Base-by-base conservation (phyloP, 176 grass and related monocot genomes). In the Saccharum spontaneum region DNA sequence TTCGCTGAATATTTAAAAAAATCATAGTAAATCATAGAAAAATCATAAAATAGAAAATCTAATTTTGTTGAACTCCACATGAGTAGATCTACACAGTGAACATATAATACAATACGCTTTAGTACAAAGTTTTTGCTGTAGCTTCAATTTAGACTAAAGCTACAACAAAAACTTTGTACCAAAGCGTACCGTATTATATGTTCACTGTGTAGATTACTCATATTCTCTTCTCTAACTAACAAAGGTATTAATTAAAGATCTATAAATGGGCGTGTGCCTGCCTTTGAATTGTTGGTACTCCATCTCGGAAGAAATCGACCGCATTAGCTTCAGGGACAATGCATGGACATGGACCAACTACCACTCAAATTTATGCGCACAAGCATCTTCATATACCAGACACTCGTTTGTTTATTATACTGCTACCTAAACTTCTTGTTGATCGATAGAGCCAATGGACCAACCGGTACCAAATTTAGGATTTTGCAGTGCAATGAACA, bases 311-410 rank as follows among this genome's bases (percentile, higher is more conserved):
- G 15, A 33, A 62, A 62, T 61, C 9, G 9, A 61, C 57, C 8
- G 46, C 17, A 39, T 28, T 87, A 18, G 69, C 80, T 69, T 80
- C 8, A 6, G 38, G 71, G 60, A 69, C 52, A 77, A 71, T 20
- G 82, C 79, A 66, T 36, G 43, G 82, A 26, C 73, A 46, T 55
- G 41, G 24, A 31, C 84, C 2, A 78, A 33, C 24, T 67, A 22
- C 33, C 45, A 40, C 46, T 75, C 23, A 62, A 26, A 26, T 61
- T 60, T 61, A 61, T 61, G 57, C 22, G n/a, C 57, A 61, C 57
- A 23, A 23, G 57, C n/a, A 11, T 24, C 55, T 10, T 10, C 55
- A 60, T 60, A 9, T 24, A 59, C 55, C 55, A 57, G 52, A 55
- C 52, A 55, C 52, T 57, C 16, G 1, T 57, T 57, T 22, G 52